Percentiles rank a stretch among this genome's conserved stretches.
Evolutionary conservation across 768 basidiomycete species (phyloP).

Genomic region (Erythrobasidium yunnanense): DNA sequence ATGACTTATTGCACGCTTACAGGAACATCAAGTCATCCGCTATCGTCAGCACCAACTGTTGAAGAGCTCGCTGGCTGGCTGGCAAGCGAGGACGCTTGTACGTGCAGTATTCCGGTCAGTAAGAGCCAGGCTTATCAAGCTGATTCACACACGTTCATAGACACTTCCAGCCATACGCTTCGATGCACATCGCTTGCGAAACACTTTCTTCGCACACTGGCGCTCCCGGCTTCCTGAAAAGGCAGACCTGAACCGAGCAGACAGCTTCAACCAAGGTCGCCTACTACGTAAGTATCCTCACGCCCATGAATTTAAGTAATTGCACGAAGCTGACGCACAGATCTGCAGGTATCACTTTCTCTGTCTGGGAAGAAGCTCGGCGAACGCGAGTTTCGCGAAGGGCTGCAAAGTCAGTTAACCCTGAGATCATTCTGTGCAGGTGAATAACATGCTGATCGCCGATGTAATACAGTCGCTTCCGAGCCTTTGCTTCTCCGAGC

Average conservation of each 20-base stretch:
- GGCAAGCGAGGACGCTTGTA: constrained; percentile 20
- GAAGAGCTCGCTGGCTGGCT: not conserved
- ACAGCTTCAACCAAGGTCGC: not conserved
- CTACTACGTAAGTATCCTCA: constrained; percentile 5
- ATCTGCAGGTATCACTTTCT: constrained; percentile 2
- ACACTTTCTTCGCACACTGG: not conserved
- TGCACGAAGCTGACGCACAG: not conserved
- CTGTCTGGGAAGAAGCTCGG: not conserved
- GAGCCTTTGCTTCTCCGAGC: not conserved
- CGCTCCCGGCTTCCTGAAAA: constrained; percentile 3
- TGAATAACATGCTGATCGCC: too few relatives aligned
- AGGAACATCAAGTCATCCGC: constrained; percentile 9
- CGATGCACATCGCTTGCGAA: not conserved
- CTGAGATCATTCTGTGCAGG: not conserved
- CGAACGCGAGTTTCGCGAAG: not conserved
- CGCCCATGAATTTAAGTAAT: not conserved
- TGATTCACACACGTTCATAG: not conserved
- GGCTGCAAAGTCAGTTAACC: constrained; percentile 18
- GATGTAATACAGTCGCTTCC: constrained; percentile 7
- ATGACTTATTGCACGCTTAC: not conserved
- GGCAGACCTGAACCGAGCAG: not conserved
- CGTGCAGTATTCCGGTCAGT: not conserved
- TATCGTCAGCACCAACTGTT: not conserved
- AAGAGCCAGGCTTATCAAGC: not conserved
- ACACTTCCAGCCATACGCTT: constrained; percentile 24